A percentile compares a stretch with the other conserved stretches of the same genome.
phyloP scores from a whole-genome alignment of 129 eudicot species.

The Glebionis coronaria region DNA sequence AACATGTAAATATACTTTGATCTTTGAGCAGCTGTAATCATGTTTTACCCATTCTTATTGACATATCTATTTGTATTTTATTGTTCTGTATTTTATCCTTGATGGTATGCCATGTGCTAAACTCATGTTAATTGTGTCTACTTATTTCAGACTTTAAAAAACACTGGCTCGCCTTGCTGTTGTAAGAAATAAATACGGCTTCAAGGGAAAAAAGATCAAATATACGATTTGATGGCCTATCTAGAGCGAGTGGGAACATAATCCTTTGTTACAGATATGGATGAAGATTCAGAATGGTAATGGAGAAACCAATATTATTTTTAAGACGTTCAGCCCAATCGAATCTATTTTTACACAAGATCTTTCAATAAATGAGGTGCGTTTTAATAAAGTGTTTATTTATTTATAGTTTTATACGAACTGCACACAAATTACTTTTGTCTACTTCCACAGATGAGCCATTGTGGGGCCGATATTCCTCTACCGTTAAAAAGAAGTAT shows the following conservation, averaged over 20 bases:
- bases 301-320: slow-evolving; percentile 47
- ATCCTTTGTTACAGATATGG: slow-evolving; percentile 78
- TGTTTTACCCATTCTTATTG: not conserved
- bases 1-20: not conserved
- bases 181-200: slow-evolving; percentile 73
- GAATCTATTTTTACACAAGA: slow-evolving; percentile 67
- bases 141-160: slow-evolving; percentile 54
- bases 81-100: too few relatives aligned
- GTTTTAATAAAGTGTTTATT: not conserved
- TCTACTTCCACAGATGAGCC: slow-evolving; percentile 43
- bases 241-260: slow-evolving; percentile 70
- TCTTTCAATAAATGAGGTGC: slow-evolving; percentile 80
- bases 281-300: slow-evolving; percentile 45
- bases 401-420: not conserved
- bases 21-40: not conserved
- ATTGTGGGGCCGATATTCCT: slow-evolving; percentile 61
- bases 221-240: slow-evolving; percentile 92
- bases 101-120: not conserved
- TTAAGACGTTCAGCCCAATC: slow-evolving; percentile 61
- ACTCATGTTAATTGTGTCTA: not conserved
- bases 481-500: slow-evolving; percentile 70
- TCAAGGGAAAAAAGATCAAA: slow-evolving; percentile 83
- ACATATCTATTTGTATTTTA: too few relatives aligned
- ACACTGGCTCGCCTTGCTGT: slow-evolving; percentile 67
- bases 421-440: not conserved